phyloP scores from a whole-genome alignment of 164 flowering plant genomes.

The Platanus orientalis region DNA sequence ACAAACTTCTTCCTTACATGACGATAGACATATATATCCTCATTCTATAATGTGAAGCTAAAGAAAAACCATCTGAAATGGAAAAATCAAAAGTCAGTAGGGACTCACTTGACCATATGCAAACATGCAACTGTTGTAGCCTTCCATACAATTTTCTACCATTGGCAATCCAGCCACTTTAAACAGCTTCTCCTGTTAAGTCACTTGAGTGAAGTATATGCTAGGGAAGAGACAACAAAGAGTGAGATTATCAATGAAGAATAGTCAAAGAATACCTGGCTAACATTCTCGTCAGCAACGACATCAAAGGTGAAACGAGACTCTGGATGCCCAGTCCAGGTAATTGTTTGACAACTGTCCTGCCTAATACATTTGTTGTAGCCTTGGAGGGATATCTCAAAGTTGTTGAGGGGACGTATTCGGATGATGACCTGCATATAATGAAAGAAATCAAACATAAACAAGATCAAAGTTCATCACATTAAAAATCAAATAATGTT shows the following conservation, averaged over 20 bases:
- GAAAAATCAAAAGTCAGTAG: not conserved
- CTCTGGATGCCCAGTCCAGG: slow-evolving; percentile 96
- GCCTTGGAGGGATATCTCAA: slow-evolving; percentile 84
- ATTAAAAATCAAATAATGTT: too few relatives aligned
- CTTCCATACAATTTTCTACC: slow-evolving; percentile 95
- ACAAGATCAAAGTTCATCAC: not conserved
- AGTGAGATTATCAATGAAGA: not conserved
- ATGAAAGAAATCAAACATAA: not conserved
- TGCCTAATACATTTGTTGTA: slow-evolving; percentile 71
- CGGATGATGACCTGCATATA: slow-evolving; percentile 78
- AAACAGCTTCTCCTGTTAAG: slow-evolving; percentile 78
- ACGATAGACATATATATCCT: not conserved
- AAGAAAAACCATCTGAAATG: not conserved
- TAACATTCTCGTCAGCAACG: slow-evolving; percentile 92
- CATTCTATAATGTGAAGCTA: not conserved
- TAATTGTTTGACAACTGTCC: slow-evolving; percentile 69
- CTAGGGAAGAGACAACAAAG: not conserved
- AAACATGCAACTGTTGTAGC: slow-evolving; percentile 99
- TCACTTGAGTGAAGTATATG: not conserved
- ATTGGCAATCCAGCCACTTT: slow-evolving; percentile 93
- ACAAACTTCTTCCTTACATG: not conserved
- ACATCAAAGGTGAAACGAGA: slow-evolving; percentile 88
- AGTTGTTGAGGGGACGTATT: slow-evolving; percentile 74
- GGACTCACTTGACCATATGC: slow-evolving; percentile 93
- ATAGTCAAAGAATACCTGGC: slow-evolving; percentile 49